phyloP scores from a whole-genome alignment of 768 basidiomycete species.

The Amanita thiersii region DNA sequence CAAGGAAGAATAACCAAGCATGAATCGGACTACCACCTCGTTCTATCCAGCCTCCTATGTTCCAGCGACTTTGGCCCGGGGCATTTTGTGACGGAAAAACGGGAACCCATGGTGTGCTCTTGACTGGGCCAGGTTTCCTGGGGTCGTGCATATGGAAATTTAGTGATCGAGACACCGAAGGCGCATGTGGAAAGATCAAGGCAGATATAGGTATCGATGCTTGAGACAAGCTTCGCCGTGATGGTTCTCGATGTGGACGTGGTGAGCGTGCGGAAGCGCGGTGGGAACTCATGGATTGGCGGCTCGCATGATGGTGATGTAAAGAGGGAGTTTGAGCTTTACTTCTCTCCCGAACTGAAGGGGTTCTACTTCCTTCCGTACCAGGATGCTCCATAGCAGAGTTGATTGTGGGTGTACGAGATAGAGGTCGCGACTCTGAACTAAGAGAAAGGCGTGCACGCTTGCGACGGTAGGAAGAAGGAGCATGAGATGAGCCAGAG shows the following conservation, averaged over 20 bases:
- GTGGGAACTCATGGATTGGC: slow-evolving; percentile 15
- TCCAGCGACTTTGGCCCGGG: slow-evolving; percentile 22
- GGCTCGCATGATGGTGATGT: slow-evolving; percentile 16
- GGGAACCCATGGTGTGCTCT: slow-evolving; percentile 56
- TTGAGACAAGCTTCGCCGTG: slow-evolving; percentile 54
- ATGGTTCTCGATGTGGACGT: slow-evolving; percentile 25
- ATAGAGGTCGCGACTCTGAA: slow-evolving; percentile 24
- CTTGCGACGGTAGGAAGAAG: slow-evolving; percentile 69
- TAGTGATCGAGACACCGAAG: slow-evolving; percentile 51
- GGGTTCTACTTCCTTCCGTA: slow-evolving; percentile 37
- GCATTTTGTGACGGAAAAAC: slow-evolving; percentile 29
- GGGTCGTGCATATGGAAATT: slow-evolving; percentile 80
- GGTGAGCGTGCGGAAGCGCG: slow-evolving; percentile 15
- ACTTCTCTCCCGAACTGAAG: slow-evolving; percentile 31
- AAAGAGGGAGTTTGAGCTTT: slow-evolving; percentile 14
- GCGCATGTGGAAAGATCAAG: slow-evolving; percentile 70
- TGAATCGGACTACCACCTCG: slow-evolving; percentile 56
- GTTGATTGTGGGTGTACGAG: slow-evolving; percentile 12
- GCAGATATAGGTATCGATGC: slow-evolving; percentile 76
- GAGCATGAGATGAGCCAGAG: slow-evolving; percentile 43
- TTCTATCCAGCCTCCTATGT: slow-evolving; percentile 29
- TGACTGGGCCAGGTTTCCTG: slow-evolving; percentile 49
- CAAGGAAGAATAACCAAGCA: slow-evolving; percentile 74
- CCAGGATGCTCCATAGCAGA: slow-evolving; percentile 21
- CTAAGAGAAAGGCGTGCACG: slow-evolving; percentile 50